Evolutionary conservation across 2,329 filamentous ascomycete species (phyloP), one percentile per base, ranked within the genome.

Genomic region (Colletotrichum liaoningense): DNA sequence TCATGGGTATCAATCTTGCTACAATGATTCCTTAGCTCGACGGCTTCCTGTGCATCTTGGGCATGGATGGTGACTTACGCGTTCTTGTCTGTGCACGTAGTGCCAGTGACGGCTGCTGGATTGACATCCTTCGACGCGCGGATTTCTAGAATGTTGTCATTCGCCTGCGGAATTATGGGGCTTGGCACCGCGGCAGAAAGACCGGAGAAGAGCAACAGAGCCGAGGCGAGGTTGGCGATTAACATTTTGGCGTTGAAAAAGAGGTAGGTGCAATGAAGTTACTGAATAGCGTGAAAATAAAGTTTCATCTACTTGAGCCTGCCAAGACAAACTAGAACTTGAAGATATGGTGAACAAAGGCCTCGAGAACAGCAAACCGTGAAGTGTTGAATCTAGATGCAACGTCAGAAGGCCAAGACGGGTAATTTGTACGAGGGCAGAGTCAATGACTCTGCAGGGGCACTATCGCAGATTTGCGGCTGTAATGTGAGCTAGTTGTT

Each of bases 1-100:
- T 89, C 87, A 78, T 89, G 86, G 74, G 83, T 83, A 69, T 84
- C 81, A 73, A 87, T 85, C 72, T 83, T 80, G 7, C 83, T 73
- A 38, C 38, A 71, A 55, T 28, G 28, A 55, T 46, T 49, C 16
- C 3, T 49, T 4, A n/a, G 42, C 16, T 49, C 16, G 2, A 49
- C 16, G 16, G 7, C 42, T 33, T 30, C 4, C n/a, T 6, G 2
- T 22, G 5, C 3, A 12, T 56, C 24, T 8, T 3, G 12, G 24
- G 14, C 2, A 26, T 26, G 54, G 5, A 56, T 56, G 12, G 5
- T 24, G 28, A 38, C 63, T 67, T 49, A 67, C 68, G 54, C 63
- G 24, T 60, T 56, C 30, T 57, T 56, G 33, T 71, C 46, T 19
- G 30, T 38, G 56, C 68, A 71, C 9, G 30, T 67, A 24, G 68